Evolutionary conservation across 345 rosid genomes (phyloP).

Genomic region (Aquilaria sinensis): DNA sequence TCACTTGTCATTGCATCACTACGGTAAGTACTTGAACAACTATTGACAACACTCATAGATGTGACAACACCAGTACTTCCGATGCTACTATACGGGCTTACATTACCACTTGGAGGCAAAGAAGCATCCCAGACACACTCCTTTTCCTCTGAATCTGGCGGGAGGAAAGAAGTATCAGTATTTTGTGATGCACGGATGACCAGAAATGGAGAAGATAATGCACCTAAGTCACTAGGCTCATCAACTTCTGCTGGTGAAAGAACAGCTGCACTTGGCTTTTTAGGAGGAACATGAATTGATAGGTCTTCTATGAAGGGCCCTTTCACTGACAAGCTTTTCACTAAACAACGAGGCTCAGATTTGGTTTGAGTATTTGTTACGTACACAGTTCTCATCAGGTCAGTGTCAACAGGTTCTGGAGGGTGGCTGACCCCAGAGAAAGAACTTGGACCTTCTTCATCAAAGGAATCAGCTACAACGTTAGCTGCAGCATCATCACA

Average conservation of each 20-base stretch:
- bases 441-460: conserved; percentile 60
- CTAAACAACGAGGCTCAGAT: conserved; percentile 56
- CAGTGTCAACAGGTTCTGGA: conserved; percentile 83
- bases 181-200: conserved; percentile 59
- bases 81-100: conserved; percentile 81
- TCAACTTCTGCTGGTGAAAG: conserved; percentile 70
- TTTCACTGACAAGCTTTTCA: conserved; percentile 63
- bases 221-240: conserved; percentile 43
- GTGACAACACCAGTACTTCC: conserved; percentile 66
- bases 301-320: conserved; percentile 78
- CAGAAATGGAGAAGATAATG: conserved; percentile 37
- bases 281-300: conserved; percentile 53
- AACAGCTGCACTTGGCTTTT: conserved; percentile 41
- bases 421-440: conserved; percentile 96
- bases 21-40: conserved; percentile 49
- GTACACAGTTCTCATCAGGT: conserved; percentile 65
- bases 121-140: conserved; percentile 99
- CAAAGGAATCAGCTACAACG: conserved; percentile 45
- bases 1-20: conserved; percentile 73
- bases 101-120: conserved; percentile 88
- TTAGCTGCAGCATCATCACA: conserved; percentile 36
- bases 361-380: conserved; percentile 57
- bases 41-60: conserved; percentile 84
- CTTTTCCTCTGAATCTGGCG: conserved; percentile 66
- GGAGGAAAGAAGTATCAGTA: conserved; percentile 50